Evolutionary conservation across 805 yeast species (phyloP), one percentile per base, ranked within the genome.

Genomic region (Debaryomyces castellii): DNA sequence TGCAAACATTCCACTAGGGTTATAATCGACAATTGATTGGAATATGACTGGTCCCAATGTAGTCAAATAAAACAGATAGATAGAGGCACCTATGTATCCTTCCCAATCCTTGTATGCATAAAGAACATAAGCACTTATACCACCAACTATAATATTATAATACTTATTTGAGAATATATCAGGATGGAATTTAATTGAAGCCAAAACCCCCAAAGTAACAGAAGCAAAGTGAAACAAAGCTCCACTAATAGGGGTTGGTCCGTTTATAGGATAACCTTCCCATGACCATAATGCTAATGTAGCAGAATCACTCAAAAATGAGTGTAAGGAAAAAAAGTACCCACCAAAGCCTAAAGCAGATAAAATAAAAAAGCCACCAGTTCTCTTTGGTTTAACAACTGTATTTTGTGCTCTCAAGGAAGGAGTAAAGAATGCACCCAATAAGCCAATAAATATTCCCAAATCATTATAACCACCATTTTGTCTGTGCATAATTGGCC

Each of bases 271-370:
- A 62, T 77, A 92, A 1, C 99, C 99, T 50, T 84, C 87, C 98
- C 98, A 94, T n/a, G 83, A 81, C 97, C 97, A 94, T 39, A 84
- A 74, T n/a, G 89, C 86, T 36, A 92, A 74, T 8, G 94, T 87
- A 2, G 96, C 83, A 0, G 97, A 78, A 62, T 94, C 99, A 2
- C 89, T 78, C 39, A 90, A 63, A 72, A 84, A 79, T 11, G 95
- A 87, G 53, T 83, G 85, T 28, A 87, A 63, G 5, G 86, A 79
- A 60, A 83, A 92, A 23, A 89, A 62, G 46, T 85, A 72, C 1
- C 89, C 81, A 20, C 95, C 98, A 51, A 92, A 74, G 1, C 96
- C 96, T 20, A 79, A 43, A 2, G 85, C 77, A 1, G 89, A 75
- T 14, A 76, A 60, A 2, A 84, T 6, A 12, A 74, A 51, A 0